Evolutionary conservation across 2,329 filamentous ascomycete genomes (phyloP).

Genomic region (Ophiostoma pallidulum): DNA sequence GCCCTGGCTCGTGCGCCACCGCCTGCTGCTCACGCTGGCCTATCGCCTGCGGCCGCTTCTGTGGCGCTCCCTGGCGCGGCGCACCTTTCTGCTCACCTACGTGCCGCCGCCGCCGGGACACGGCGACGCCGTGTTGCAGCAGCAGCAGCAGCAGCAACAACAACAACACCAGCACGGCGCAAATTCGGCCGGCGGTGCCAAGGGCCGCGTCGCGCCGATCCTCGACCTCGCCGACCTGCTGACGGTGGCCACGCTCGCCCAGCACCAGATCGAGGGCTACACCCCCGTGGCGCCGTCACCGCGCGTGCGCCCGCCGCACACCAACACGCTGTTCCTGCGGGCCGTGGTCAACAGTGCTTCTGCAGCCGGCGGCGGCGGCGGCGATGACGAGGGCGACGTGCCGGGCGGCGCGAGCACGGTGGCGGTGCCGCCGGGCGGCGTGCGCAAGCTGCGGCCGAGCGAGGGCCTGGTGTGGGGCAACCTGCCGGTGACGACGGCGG

Average conservation of each 20-base stretch:
- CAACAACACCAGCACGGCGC: no score
- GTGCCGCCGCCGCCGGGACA: slow-evolving; percentile 50
- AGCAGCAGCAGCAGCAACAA: slow-evolving; percentile 3
- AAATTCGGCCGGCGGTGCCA: slow-evolving; percentile 31
- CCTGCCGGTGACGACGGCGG: slow-evolving; percentile 45
- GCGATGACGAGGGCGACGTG: no score
- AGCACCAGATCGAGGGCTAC: slow-evolving; percentile 54
- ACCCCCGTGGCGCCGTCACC: slow-evolving; percentile 28
- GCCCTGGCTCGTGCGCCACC: slow-evolving; percentile 65
- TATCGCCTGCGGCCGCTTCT: slow-evolving; percentile 72
- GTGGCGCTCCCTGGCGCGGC: slow-evolving; percentile 73
- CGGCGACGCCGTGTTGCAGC: slow-evolving; percentile 8
- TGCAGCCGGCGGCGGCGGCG: no score
- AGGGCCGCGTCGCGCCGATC: slow-evolving; percentile 57
- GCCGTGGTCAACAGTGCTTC: slow-evolving; percentile 44
- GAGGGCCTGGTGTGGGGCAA: slow-evolving; percentile 57
- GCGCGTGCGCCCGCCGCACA: slow-evolving; percentile 31
- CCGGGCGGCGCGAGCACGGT: slow-evolving; percentile 27
- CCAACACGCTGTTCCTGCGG: slow-evolving; percentile 43
- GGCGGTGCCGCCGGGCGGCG: slow-evolving; percentile 37
- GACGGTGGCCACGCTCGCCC: slow-evolving; percentile 53
- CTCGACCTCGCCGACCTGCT: slow-evolving; percentile 64
- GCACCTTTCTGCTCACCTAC: slow-evolving; percentile 69
- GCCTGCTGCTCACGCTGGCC: slow-evolving; percentile 64
- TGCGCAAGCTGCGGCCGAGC: slow-evolving; percentile 42